Evolutionary conservation across 768 basidiomycete species (phyloP).

Genomic region (Termitomyces sp.): DNA sequence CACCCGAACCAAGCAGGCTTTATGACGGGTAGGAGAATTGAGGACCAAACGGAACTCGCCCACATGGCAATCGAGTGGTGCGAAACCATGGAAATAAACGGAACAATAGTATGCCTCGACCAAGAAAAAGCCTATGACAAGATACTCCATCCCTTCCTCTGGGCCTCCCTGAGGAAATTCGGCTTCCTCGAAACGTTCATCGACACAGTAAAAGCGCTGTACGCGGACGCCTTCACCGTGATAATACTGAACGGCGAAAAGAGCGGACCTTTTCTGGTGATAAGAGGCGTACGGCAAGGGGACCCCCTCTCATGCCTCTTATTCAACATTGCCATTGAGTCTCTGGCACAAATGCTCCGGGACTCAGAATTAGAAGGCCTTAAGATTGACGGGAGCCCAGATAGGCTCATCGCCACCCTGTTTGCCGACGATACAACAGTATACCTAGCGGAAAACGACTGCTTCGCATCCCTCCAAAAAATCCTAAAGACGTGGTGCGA

Average conservation of each 20-base stretch:
- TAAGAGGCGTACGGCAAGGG: slow-evolving; percentile 26
- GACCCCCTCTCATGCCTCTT: slow-evolving; percentile 40
- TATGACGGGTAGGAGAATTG: not conserved
- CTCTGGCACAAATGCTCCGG: too few relatives aligned
- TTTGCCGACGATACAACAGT: slow-evolving; percentile 37
- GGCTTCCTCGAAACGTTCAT: slow-evolving; percentile 7
- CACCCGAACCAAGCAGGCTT: not conserved
- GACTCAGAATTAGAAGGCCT: slow-evolving; percentile 11
- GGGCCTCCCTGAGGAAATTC: too few relatives aligned
- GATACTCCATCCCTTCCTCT: too few relatives aligned
- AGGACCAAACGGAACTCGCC: too few relatives aligned
- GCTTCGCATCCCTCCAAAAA: slow-evolving; percentile 17
- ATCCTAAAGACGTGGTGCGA: slow-evolving; percentile 40
- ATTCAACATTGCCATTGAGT: too few relatives aligned
- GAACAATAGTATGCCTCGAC: slow-evolving; percentile 1
- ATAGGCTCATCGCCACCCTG: slow-evolving; percentile 37
- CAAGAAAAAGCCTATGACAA: too few relatives aligned
- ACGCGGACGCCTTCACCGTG: slow-evolving; percentile 4
- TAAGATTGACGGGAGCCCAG: slow-evolving; percentile 29
- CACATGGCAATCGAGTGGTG: not conserved
- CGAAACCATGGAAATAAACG: not conserved
- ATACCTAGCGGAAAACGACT: slow-evolving; percentile 30
- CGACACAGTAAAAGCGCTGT: slow-evolving; percentile 12
- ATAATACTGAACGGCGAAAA: slow-evolving; percentile 11
- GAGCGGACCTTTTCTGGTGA: not conserved